Percentiles rank a stretch among this genome's conserved stretches.
Conservation (phyloP, 2,329 filamentous ascomycete genomes). For the Alternaria incomplexa region DNA sequence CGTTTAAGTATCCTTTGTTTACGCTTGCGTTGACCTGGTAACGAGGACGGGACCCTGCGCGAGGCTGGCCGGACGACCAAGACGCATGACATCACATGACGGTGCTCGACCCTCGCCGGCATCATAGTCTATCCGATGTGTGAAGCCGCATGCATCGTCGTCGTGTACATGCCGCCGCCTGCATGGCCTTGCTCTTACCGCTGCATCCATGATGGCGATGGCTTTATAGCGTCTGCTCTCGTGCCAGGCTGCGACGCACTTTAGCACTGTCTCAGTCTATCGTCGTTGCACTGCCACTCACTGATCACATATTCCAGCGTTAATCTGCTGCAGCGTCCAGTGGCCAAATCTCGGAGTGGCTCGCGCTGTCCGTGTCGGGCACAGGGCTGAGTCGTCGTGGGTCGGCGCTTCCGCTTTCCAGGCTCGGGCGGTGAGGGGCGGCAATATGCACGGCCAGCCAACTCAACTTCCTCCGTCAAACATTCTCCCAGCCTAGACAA, state of each 20-base stretch:
- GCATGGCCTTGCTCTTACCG: slow-evolving; percentile 6
- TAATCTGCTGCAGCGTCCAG: not conserved
- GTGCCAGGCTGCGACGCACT: not conserved
- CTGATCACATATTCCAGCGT: not conserved
- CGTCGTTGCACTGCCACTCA: not conserved
- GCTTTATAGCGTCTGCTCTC: not conserved
- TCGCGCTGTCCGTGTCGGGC: not conserved
- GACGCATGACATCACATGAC: slow-evolving; percentile 40
- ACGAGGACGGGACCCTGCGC: slow-evolving; percentile 25
- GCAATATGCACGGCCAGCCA: slow-evolving; percentile 15
- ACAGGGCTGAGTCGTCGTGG: slow-evolving; percentile 19
- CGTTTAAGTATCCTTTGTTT: slow-evolving; percentile 47
- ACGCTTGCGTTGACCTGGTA: slow-evolving; percentile 39
- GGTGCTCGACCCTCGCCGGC: slow-evolving; percentile 11
- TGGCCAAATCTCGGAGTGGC: not conserved
- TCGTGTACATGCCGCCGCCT: not conserved
- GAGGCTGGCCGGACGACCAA: slow-evolving; percentile 13
- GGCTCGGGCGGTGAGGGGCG: slow-evolving; percentile 11
- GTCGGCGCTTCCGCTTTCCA: slow-evolving; percentile 20
- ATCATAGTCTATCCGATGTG: slow-evolving; percentile 2
- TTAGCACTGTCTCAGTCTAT: not conserved
- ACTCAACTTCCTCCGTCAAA: slow-evolving; percentile 25
- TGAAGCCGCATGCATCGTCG: not conserved
- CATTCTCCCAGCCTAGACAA: slow-evolving; percentile 27
- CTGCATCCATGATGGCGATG: not conserved